A percentile compares a stretch with the other conserved stretches of the same genome.
Conservation (phyloP, 2,329 filamentous ascomycete genomes). For the Aspergillus neotritici region DNA sequence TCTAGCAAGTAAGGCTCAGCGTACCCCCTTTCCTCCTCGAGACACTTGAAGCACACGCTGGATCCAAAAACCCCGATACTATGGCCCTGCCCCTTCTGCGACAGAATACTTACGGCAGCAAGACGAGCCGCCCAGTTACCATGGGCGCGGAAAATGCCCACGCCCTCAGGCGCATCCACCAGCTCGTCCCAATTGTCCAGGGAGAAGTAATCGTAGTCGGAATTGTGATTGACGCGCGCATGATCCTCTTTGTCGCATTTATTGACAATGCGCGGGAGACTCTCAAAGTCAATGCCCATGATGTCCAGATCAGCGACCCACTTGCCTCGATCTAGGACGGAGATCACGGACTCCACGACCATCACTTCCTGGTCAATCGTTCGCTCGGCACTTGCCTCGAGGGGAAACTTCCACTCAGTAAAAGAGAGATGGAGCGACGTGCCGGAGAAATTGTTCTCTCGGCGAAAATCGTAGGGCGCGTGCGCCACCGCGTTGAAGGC, state of each 20-base stretch:
- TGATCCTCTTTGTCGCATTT: too few relatives aligned
- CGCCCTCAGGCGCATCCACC: background rate
- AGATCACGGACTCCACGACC: constrained; percentile 1
- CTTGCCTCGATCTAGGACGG: background rate
- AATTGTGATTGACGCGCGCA: background rate
- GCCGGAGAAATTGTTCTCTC: background rate
- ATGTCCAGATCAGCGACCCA: constrained; percentile 1
- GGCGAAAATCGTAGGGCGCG: background rate
- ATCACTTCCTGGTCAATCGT: constrained; percentile 2
- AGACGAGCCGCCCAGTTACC: too few relatives aligned
- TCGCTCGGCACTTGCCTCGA: background rate
- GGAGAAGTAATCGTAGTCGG: background rate
- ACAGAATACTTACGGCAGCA: too few relatives aligned
- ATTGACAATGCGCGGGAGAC: background rate
- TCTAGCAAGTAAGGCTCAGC: too few relatives aligned
- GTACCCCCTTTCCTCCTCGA: too few relatives aligned
- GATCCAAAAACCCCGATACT: too few relatives aligned
- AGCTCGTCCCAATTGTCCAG: background rate
- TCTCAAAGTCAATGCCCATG: background rate
- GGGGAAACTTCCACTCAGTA: constrained; percentile 1
- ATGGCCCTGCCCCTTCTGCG: too few relatives aligned
- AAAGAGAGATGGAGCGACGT: constrained; percentile 1
- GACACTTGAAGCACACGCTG: too few relatives aligned
- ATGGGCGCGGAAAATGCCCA: too few relatives aligned
- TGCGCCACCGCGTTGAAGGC: background rate